Percentiles rank a stretch among this genome's conserved stretches.
phyloP scores from a whole-genome alignment of 192 early-diverging fungal species.

The Funneliformis mosseae region DNA sequence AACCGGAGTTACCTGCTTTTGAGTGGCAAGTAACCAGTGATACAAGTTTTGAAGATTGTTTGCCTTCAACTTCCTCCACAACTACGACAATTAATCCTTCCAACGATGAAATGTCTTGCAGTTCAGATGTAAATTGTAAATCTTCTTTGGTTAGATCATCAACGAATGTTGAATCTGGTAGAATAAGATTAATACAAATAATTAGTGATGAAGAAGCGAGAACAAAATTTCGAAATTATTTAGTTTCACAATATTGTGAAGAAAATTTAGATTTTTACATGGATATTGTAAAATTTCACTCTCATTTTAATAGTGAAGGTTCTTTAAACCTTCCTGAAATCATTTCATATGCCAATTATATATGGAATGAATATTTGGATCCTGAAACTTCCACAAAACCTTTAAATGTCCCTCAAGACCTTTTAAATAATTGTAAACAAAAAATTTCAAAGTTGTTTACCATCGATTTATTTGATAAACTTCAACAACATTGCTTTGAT shows the following conservation, averaged over 20 bases:
- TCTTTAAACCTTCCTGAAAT: neutral
- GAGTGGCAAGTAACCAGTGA: constrained; percentile 27
- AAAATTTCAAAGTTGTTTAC: constrained; percentile 1
- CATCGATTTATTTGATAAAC: constrained; percentile 31
- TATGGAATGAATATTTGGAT: constrained; percentile 31
- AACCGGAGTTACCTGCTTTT: constrained; percentile 28
- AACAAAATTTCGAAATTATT: constrained; percentile 21
- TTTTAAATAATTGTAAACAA: constrained; percentile 19
- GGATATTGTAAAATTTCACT: constrained; percentile 21
- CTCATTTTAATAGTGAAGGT: neutral
- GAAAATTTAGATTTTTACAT: constrained; percentile 36
- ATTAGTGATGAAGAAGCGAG: constrained; percentile 15
- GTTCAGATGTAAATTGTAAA: neutral
- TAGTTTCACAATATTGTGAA: constrained; percentile 31
- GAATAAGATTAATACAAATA: constrained; percentile 31
- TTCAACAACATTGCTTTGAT: constrained; percentile 35
- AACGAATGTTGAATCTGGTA: neutral
- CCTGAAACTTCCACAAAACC: constrained; percentile 25
- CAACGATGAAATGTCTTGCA: constrained; percentile 5
- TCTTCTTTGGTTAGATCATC: neutral
- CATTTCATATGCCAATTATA: neutral
- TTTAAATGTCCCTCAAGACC: constrained; percentile 32
- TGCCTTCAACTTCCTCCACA: neutral
- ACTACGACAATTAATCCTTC: neutral
- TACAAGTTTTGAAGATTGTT: neutral